Percentiles rank a stretch among this genome's conserved stretches.
Conservation (phyloP, 164 flowering plant genomes). For the Nelumbo lutea region DNA sequence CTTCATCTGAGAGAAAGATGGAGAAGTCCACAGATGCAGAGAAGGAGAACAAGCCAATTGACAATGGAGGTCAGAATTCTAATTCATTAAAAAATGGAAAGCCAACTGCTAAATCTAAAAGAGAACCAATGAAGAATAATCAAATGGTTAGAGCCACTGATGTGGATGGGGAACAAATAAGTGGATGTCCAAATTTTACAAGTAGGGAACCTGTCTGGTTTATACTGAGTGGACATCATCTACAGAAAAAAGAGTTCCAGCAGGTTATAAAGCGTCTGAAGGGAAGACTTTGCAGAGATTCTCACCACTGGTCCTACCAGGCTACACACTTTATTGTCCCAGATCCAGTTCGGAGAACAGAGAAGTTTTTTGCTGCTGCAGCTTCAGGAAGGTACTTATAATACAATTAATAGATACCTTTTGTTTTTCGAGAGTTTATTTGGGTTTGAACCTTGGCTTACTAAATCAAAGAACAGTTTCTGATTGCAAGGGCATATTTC, state of each 20-base stretch:
- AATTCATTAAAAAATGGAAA: conserved; percentile 11
- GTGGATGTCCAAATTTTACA: conserved; percentile 1
- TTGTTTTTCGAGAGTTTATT: neutral
- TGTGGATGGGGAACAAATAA: conserved; percentile 4
- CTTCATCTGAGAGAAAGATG: conserved; percentile 11
- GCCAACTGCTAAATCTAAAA: conserved; percentile 24
- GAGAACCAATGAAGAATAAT: conserved; percentile 8
- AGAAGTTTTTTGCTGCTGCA: conserved; percentile 94
- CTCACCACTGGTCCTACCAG: conserved; percentile 96
- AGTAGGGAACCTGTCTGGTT: conserved; percentile 49
- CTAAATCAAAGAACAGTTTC: neutral
- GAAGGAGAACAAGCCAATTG: conserved; percentile 43
- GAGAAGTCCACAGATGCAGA: conserved; percentile 29
- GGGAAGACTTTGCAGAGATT: conserved; percentile 80
- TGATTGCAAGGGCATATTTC: neutral
- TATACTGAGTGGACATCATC: conserved; percentile 76
- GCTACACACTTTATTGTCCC: conserved; percentile 90
- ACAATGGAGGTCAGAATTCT: conserved; percentile 16
- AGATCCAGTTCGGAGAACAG: conserved; percentile 80
- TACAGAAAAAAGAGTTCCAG: conserved; percentile 82
- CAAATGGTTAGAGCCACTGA: conserved; percentile 9
- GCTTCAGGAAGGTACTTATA: conserved; percentile 84
- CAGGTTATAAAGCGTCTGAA: conserved; percentile 57
- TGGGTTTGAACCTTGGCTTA: neutral
- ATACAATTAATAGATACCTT: neutral